A percentile compares a stretch with the other conserved stretches of the same genome.
Conservation (phyloP, 257 asterid genomes). For the Salvia splendens region DNA sequence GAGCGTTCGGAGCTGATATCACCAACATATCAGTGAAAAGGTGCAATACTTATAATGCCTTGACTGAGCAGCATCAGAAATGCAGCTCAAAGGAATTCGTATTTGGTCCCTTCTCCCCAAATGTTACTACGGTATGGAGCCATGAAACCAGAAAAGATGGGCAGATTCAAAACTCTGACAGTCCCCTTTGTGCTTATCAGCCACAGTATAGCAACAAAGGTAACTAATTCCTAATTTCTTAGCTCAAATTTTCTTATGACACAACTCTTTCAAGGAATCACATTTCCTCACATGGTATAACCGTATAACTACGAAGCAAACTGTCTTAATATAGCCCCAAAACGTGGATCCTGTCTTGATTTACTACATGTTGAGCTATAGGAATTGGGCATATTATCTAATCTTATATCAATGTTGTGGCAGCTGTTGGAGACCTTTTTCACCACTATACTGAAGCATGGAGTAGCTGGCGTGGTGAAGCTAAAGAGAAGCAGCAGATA, state of each 20-base stretch:
- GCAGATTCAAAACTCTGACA: constrained; percentile 43
- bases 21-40: constrained; percentile 47
- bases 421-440: constrained; percentile 54
- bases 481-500: constrained; percentile 41
- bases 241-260: neutral
- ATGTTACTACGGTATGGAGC: constrained; percentile 12
- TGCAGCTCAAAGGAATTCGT: constrained; percentile 47
- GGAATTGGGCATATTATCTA: neutral
- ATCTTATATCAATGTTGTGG: constrained; percentile 17
- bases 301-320: neutral
- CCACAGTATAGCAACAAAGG: constrained; percentile 66
- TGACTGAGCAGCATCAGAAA: constrained; percentile 40
- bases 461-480: constrained; percentile 57
- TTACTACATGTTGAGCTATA: neutral
- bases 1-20: constrained; percentile 65
- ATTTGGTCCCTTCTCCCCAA: constrained; percentile 65
- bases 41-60: constrained; percentile 40
- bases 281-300: neutral
- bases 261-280: too few relatives aligned
- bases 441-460: constrained; percentile 65
- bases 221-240: constrained; percentile 26
- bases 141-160: constrained; percentile 35
- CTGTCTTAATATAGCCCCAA: neutral
- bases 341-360: neutral
- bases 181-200: constrained; percentile 40